These are phyloP conservation scores for Macrolepiota albuminosa DNA, from an alignment of 768 basidiomycete genomes.

Conservation along the genomic window DNA sequence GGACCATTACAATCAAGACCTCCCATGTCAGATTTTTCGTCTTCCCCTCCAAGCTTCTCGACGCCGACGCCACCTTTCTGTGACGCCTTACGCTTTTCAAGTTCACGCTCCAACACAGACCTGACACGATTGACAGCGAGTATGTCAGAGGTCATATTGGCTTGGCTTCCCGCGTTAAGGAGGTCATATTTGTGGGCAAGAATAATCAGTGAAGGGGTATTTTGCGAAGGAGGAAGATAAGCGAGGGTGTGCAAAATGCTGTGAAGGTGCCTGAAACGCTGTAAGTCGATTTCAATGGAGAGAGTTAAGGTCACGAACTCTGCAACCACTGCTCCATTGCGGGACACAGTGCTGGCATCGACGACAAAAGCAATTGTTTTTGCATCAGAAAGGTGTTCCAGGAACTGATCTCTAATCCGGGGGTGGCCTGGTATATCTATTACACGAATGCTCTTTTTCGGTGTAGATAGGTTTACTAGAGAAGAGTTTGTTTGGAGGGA, in stretches of 20 bases:
- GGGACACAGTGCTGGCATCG: slow-evolving; percentile 72
- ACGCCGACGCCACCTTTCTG: slow-evolving; percentile 64
- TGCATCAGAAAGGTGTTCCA: slow-evolving; percentile 56
- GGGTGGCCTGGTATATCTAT: slow-evolving; percentile 87
- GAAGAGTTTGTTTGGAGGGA: slow-evolving; percentile 73
- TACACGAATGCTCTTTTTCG: slow-evolving; percentile 44
- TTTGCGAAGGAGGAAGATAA: slow-evolving; percentile 67
- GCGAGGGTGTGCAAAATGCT: slow-evolving; percentile 62
- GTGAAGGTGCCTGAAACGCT: slow-evolving; percentile 60
- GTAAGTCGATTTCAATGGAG: not conserved
- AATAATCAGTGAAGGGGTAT: slow-evolving; percentile 56
- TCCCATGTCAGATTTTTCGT: slow-evolving; percentile 58
- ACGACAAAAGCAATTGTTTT: slow-evolving; percentile 75
- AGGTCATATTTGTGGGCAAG: slow-evolving; percentile 78
- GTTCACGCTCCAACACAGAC: slow-evolving; percentile 76
- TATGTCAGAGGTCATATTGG: slow-evolving; percentile 28
- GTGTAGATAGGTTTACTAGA: slow-evolving; percentile 35
- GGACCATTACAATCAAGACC: slow-evolving; percentile 66
- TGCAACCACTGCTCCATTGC: slow-evolving; percentile 70
- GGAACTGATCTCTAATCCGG: slow-evolving; percentile 69
- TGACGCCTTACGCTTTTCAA: slow-evolving; percentile 68
- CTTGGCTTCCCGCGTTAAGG: slow-evolving; percentile 43
- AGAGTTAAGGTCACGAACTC: slow-evolving; percentile 52
- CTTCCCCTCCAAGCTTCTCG: slow-evolving; percentile 72
- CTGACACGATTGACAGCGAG: slow-evolving; percentile 69